Evolutionary conservation across 208 protist species (phyloP).

Genomic region (Phytomonas sp.): DNA sequence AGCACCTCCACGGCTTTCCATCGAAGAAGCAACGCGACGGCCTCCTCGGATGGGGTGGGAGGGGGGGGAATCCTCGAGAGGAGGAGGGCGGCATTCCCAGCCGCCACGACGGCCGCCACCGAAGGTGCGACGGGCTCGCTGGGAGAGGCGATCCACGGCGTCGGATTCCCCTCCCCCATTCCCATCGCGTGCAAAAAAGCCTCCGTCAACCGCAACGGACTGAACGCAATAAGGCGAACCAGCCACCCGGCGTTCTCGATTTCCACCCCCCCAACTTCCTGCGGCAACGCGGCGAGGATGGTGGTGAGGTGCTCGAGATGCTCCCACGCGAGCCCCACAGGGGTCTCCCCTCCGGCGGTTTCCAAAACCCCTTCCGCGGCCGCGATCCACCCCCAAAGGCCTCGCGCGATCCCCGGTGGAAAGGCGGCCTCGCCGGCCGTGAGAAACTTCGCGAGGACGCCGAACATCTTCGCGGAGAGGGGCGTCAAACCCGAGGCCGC

Average conservation of each 20-base stretch:
- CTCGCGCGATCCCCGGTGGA: too few relatives aligned
- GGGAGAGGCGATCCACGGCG: too few relatives aligned
- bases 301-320: conserved; percentile 13
- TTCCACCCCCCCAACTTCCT: not conserved
- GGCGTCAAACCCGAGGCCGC: too few relatives aligned
- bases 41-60: not conserved
- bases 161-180: not conserved
- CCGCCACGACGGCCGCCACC: conserved; percentile 7
- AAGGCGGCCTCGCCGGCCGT: too few relatives aligned
- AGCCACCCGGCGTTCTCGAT: not conserved
- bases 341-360: not conserved
- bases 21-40: not conserved
- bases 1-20: conserved; percentile 18
- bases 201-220: not conserved
- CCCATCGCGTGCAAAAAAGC: not conserved
- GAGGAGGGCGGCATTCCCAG: conserved; percentile 30
- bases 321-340: conserved; percentile 6
- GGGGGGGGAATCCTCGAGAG: not conserved
- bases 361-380: too few relatives aligned
- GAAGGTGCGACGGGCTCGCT: too few relatives aligned
- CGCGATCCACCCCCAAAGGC: too few relatives aligned
- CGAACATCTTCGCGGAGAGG: too few relatives aligned
- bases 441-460: too few relatives aligned
- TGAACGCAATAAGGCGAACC: too few relatives aligned
- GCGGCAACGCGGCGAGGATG: conserved; percentile 9